Evolutionary conservation across 2,329 filamentous ascomycete species (phyloP), one percentile per base, ranked within the genome.

Genomic region (Colletotrichum musae): DNA sequence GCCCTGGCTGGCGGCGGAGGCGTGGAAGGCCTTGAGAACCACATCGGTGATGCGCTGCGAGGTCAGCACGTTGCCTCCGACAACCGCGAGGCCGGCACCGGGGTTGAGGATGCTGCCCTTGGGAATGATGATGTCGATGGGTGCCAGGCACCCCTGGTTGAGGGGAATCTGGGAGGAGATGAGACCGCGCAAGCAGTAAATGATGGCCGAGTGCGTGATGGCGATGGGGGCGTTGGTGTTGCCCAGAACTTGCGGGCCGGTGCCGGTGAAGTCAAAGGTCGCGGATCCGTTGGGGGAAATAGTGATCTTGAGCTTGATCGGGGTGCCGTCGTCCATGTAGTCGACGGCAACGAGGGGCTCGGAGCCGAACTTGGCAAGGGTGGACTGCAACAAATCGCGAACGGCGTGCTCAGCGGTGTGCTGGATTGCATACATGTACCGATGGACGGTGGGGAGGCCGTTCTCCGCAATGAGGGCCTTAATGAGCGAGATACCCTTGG

Each of bases 81-180:
- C 93, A 0, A 96, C 93, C 0, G 93, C 94, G 0, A 93, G 93
- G 56, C 90, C 90, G 76, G 92, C 91, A 0, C 91, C 92, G 0
- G 94, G 94, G 0, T 89, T 91, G 39, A 97, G 87, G 77, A 96
- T 92, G 12, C 89, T 92, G 72, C 89, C 88, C 7, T 89, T 87
- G 0, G 93, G 92, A 58, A 95, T 94, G 54, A 85, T 84, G 75
- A 96, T 92, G 62, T 89, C 86, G 74, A 96, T 93, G 0, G 94
- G 93, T 58, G 89, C 89, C 3, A 96, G 84, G 72, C 94, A 97
- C 72, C 94, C 94, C 80, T 97, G 94, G 81, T 97, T 97, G 4
- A 97, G 86, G 0, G 94, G 94, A 15, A 97, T 95, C 73, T 95
- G 93, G 72, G 93, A 89, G 45, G 88, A 90, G 74, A 97, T 94